These are phyloP conservation scores for Exophiala xenobiotica DNA, from an alignment of 2,329 filamentous ascomycete species.

Conservation along the genomic window DNA sequence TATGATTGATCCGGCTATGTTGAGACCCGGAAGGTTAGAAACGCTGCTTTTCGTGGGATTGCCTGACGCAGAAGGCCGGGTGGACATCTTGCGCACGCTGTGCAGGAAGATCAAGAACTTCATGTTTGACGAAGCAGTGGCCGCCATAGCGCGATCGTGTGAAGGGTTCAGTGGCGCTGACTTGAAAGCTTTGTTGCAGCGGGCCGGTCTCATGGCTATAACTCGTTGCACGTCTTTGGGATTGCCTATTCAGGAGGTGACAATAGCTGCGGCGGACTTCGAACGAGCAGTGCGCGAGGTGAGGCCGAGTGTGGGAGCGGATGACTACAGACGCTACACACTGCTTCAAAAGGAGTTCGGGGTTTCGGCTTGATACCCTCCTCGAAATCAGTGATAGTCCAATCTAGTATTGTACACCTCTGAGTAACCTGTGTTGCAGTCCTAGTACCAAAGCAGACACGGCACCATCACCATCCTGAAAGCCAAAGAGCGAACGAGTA, in stretches of 20 bases:
- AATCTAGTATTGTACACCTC: not conserved
- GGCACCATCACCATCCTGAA: slow-evolving; percentile 4
- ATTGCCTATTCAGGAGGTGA: slow-evolving; percentile 4
- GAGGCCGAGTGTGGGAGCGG: slow-evolving; percentile 47
- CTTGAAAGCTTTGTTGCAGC: slow-evolving; percentile 57
- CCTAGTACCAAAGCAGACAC: slow-evolving; percentile 7
- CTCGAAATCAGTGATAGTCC: too few species aligned
- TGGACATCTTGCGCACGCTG: slow-evolving; percentile 77
- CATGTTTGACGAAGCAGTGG: slow-evolving; percentile 56
- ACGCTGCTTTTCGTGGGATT: slow-evolving; percentile 87
- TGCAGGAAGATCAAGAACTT: slow-evolving; percentile 50
- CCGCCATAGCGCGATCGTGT: slow-evolving; percentile 69
- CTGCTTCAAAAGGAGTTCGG: slow-evolving; percentile 52
- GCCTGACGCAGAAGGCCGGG: slow-evolving; percentile 73
- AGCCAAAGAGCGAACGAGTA: slow-evolving; percentile 7
- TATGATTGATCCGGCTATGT: slow-evolving; percentile 94
- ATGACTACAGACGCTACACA: slow-evolving; percentile 58
- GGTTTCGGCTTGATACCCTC: slow-evolving; percentile 17
- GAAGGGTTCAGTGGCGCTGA: slow-evolving; percentile 74
- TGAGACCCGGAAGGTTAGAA: slow-evolving; percentile 85
- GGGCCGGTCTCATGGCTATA: slow-evolving; percentile 59
- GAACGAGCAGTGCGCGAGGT: slow-evolving; percentile 24
- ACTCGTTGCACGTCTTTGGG: slow-evolving; percentile 38
- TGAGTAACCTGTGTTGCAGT: not conserved
- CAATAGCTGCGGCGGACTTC: slow-evolving; percentile 25